These are phyloP conservation scores for Nakaseomyces nivariensis DNA, from an alignment of 1,139 yeast species.

Conservation along the genomic window DNA sequence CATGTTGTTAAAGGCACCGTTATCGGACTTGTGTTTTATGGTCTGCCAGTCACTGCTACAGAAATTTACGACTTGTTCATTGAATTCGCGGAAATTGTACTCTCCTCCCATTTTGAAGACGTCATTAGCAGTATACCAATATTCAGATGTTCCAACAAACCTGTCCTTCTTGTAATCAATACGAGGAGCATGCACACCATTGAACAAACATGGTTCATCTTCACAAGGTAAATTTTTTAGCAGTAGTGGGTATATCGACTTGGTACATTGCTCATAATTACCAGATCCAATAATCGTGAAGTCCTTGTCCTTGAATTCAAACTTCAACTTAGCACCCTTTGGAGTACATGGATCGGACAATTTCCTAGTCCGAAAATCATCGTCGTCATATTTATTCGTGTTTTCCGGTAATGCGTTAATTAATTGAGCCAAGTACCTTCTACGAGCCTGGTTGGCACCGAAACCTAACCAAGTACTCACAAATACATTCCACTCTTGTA, in stretches of 20 bases:
- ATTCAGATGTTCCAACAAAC: slow-evolving; percentile 72
- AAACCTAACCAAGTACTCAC: slow-evolving; percentile 80
- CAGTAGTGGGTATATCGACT: slow-evolving; percentile 58
- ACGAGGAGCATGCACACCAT: slow-evolving; percentile 71
- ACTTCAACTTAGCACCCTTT: slow-evolving; percentile 39
- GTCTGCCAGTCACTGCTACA: slow-evolving; percentile 59
- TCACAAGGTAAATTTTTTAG: slow-evolving; percentile 64
- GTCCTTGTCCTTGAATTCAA: slow-evolving; percentile 34
- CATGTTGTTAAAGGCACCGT: slow-evolving; percentile 37
- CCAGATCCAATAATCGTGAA: slow-evolving; percentile 57
- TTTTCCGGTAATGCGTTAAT: slow-evolving; percentile 36
- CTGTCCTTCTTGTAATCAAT: slow-evolving; percentile 61
- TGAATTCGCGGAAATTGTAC: slow-evolving; percentile 54
- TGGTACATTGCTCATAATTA: slow-evolving; percentile 55
- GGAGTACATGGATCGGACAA: slow-evolving; percentile 68
- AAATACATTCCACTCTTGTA: slow-evolving; percentile 61
- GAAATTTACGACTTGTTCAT: slow-evolving; percentile 47
- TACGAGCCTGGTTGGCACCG: slow-evolving; percentile 74
- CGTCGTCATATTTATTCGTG: slow-evolving; percentile 33
- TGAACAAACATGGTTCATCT: slow-evolving; percentile 66
- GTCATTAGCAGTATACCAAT: slow-evolving; percentile 81
- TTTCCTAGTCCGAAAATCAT: slow-evolving; percentile 32
- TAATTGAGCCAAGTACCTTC: slow-evolving; percentile 49
- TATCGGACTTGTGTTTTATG: slow-evolving; percentile 39
- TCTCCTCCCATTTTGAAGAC: slow-evolving; percentile 71